A percentile compares a stretch with the other conserved stretches of the same genome.
Evolutionary conservation across 768 basidiomycete genomes (phyloP).

Genomic region (Podaxis carcinomalis): DNA sequence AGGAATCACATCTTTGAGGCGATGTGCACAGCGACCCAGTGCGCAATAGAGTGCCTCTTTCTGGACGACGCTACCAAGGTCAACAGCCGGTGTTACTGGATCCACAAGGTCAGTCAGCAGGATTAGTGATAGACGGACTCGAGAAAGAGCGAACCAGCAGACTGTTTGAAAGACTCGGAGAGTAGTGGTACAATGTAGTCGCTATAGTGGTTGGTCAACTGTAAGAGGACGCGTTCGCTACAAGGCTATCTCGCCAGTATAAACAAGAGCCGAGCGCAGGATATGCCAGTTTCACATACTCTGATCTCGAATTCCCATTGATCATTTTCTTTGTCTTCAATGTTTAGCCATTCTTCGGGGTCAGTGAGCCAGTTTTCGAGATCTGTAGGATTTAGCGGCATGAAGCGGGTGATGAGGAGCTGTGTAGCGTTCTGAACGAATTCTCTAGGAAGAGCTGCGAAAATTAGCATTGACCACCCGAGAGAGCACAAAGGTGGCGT

Average conservation of each 20-base stretch:
- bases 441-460: conserved; percentile 54
- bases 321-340: conserved; percentile 85
- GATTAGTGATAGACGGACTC: not conserved
- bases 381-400: conserved; percentile 80
- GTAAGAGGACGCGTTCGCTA: conserved; percentile 88
- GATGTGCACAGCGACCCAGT: conserved; percentile 73
- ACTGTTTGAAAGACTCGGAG: conserved; percentile 49
- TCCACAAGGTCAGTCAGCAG: conserved; percentile 1
- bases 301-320: conserved; percentile 93
- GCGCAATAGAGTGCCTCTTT: conserved; percentile 90
- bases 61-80: conserved; percentile 60
- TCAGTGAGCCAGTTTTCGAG: conserved; percentile 81
- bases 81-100: conserved; percentile 42
- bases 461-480: not conserved
- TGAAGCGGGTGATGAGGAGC: conserved; percentile 76
- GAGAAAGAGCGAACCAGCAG: conserved; percentile 45
- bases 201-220: conserved; percentile 65
- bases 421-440: conserved; percentile 73
- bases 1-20: conserved; percentile 57
- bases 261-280: not conserved
- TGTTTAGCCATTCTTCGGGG: conserved; percentile 93
- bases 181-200: conserved; percentile 69
- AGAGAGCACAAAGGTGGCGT: conserved; percentile 15
- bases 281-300: conserved; percentile 38
- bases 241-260: conserved; percentile 60